phyloP scores from a whole-genome alignment of 495 filamentous ascomycete genomes.

The Cenococcum geophilum region DNA sequence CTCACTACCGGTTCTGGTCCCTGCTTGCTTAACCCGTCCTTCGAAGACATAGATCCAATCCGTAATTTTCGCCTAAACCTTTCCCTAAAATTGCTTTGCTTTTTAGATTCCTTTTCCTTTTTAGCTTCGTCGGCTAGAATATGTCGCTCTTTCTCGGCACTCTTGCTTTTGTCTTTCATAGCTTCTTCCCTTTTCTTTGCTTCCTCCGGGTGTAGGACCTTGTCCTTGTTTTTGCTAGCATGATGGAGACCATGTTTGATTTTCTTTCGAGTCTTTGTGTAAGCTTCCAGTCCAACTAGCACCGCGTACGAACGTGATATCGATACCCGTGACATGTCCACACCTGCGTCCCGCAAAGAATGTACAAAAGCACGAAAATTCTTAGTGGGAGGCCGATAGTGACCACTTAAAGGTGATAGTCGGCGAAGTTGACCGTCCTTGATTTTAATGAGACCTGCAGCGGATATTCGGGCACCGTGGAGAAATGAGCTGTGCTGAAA shows the following conservation, averaged over 20 bases:
- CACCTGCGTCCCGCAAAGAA: conserved; percentile 62
- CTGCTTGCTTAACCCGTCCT: conserved; percentile 9
- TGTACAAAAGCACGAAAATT: conserved; percentile 79
- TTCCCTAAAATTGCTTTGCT: conserved; percentile 34
- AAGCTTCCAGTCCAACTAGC: conserved; percentile 75
- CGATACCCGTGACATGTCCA: conserved; percentile 69
- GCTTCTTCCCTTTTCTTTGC: conserved; percentile 41
- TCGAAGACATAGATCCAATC: conserved; percentile 16
- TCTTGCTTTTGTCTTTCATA: conserved; percentile 46
- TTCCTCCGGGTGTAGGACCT: conserved; percentile 44
- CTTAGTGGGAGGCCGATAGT: conserved; percentile 74
- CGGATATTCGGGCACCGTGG: conserved; percentile 70
- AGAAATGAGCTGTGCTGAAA: conserved; percentile 91
- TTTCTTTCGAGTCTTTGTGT: conserved; percentile 56
- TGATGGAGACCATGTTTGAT: conserved; percentile 41
- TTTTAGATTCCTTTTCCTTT: conserved; percentile 34
- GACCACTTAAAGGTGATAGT: conserved; percentile 59
- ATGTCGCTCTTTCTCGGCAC: conserved; percentile 45
- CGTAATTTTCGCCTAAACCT: conserved; percentile 34
- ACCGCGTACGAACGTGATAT: conserved; percentile 78
- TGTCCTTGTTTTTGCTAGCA: conserved; percentile 30
- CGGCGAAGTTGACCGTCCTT: conserved; percentile 65
- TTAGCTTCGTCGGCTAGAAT: conserved; percentile 36
- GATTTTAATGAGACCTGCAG: conserved; percentile 80
- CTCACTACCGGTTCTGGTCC: conserved; percentile 17